A percentile compares a stretch with the other conserved stretches of the same genome.
Evolutionary conservation across 2,329 filamentous ascomycete species (phyloP).

Genomic region (Trichoderma pleuroti): DNA sequence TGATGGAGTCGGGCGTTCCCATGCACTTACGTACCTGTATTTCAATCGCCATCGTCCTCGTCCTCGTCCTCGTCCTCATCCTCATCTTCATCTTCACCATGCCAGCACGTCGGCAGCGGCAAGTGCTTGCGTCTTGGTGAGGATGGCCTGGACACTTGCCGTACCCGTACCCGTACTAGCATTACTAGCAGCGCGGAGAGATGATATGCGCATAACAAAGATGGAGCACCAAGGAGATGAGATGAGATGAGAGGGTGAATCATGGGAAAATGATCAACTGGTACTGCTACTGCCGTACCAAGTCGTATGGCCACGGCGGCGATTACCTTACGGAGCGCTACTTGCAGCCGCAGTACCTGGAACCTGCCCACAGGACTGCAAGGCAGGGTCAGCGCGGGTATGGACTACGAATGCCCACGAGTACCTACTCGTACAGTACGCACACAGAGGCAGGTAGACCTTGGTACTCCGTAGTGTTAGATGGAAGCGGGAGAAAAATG

Average conservation of each 20-base stretch:
- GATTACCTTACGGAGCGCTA: neutral
- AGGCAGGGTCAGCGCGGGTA: neutral
- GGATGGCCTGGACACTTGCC: neutral
- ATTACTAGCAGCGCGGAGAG: neutral
- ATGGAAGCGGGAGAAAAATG: conserved; percentile 7
- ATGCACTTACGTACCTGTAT: neutral
- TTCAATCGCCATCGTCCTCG: neutral
- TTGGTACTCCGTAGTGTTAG: neutral
- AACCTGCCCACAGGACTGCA: neutral
- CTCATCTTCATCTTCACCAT: neutral
- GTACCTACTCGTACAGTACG: neutral
- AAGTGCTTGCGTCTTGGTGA: neutral
- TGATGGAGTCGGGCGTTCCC: conserved; percentile 1
- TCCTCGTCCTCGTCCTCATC: neutral
- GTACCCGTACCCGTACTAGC: neutral
- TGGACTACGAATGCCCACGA: neutral
- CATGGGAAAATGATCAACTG: neutral
- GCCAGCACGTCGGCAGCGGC: neutral
- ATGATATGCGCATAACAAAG: conserved; percentile 10
- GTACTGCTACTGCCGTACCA: neutral
- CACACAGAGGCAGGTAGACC: neutral
- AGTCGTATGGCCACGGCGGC: neutral
- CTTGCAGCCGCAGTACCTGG: neutral
- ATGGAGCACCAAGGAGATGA: conserved; percentile 13
- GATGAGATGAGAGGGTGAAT: conserved; percentile 8